Evolutionary conservation across 306 rosid genomes (phyloP).

Genomic region (Acacia crassicarpa): DNA sequence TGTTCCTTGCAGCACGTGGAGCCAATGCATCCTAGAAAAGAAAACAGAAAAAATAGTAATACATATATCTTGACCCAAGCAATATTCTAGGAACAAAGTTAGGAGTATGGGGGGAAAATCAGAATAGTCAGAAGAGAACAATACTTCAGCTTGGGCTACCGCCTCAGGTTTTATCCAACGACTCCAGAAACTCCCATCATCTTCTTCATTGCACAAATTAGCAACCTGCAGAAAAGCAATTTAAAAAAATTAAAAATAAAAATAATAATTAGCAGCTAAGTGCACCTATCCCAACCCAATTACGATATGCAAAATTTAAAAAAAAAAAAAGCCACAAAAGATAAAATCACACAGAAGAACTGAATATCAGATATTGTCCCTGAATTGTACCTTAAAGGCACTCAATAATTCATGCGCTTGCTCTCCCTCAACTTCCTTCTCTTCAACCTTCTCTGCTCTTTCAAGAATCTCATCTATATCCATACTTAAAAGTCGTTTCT

Average conservation of each 20-base stretch:
- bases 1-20: conserved; percentile 95
- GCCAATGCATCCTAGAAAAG: conserved; percentile 77
- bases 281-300: not conserved
- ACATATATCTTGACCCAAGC: conserved; percentile 1
- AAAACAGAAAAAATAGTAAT: not conserved
- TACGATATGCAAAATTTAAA: not conserved
- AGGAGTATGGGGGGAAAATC: not conserved
- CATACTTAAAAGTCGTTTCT: conserved; percentile 84
- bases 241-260: not conserved
- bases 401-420: conserved; percentile 77
- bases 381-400: conserved; percentile 88
- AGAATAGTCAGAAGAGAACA: conserved; percentile 25
- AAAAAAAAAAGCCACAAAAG: not conserved
- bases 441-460: conserved; percentile 99
- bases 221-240: conserved; percentile 67
- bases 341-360: not conserved
- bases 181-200: conserved; percentile 99
- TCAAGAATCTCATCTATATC: conserved; percentile 99
- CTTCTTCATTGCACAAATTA: conserved; percentile 83
- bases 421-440: conserved; percentile 74
- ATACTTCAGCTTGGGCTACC: conserved; percentile 82
- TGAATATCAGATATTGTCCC: conserved; percentile 5
- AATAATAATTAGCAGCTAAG: not conserved
- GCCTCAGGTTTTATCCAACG: conserved; percentile 97
- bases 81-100: conserved; percentile 3